A percentile compares a stretch with the other conserved stretches of the same genome.
Conservation (phyloP, 75 land plant species). For the Pinus tabuliformis region DNA sequence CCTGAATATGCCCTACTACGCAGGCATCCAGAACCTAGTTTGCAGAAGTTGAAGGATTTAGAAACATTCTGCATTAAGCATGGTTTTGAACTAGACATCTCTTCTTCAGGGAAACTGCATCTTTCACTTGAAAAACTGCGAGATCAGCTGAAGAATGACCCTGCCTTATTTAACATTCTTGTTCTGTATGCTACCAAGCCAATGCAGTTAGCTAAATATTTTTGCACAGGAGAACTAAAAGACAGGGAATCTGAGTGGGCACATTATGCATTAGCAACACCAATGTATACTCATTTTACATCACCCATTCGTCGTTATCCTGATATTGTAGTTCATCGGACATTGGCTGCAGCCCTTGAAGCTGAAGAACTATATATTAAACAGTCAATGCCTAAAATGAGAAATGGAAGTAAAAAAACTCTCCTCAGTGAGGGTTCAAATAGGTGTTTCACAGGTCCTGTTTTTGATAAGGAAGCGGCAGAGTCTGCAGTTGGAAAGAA, state of each 20-base stretch:
- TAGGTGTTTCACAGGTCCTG: slow-evolving; percentile 59
- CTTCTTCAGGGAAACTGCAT: slow-evolving; percentile 67
- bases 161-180: slow-evolving; percentile 73
- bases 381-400: neutral
- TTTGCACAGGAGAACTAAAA: slow-evolving; percentile 70
- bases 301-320: slow-evolving; percentile 92
- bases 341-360: slow-evolving; percentile 69
- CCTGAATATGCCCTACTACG: slow-evolving; percentile 82
- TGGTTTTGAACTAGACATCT: slow-evolving; percentile 68
- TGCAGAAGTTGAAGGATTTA: slow-evolving; percentile 73
- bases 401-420: neutral
- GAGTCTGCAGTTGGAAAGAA: slow-evolving; percentile 39
- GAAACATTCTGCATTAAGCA: slow-evolving; percentile 74
- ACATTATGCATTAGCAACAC: slow-evolving; percentile 84
- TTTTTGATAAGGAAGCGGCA: slow-evolving; percentile 39
- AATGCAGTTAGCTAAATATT: slow-evolving; percentile 87
- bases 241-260: slow-evolving; percentile 57
- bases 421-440: neutral
- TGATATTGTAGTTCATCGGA: slow-evolving; percentile 87
- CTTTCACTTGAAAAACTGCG: slow-evolving; percentile 54
- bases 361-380: slow-evolving; percentile 57
- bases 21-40: slow-evolving; percentile 87
- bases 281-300: slow-evolving; percentile 89
- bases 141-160: slow-evolving; percentile 69
- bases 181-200: slow-evolving; percentile 73